Base-by-base conservation (phyloP, 441 rosid genomes). In the Populus hybrid region DNA sequence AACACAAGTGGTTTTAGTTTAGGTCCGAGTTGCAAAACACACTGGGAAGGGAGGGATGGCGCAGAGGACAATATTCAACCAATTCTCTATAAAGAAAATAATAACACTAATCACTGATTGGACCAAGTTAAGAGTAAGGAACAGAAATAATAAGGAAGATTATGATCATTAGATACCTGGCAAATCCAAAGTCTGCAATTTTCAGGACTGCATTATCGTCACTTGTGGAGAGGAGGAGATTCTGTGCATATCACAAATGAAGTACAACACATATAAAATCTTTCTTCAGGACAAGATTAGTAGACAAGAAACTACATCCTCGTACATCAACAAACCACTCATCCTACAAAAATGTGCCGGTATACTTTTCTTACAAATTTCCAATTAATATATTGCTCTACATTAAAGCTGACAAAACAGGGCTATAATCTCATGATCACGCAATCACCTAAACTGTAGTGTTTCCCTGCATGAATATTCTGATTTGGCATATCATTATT, bases 141-240 rank as follows among this genome's bases (percentile, higher is more conserved):
- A 45, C 6, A 45, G 56, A 45, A 3, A 45, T 45, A 45, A 12
- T 45, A 14, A 10, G 28, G 65, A 74, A 42, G 63, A 64, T 66
- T 12, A 68, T 28, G 8, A 53, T 18, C 8, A 56, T 65, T 33
- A 78, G 56, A 73, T 89, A 94, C 99, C 99, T 93, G 67, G 99
- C 99, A 88, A 96, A 96, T n/a, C n/a, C n/a, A n/a, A n/a, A n/a
- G n/a, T n/a, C n/a, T n/a, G n/a, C n/a, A n/a, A n/a, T n/a, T n/a
- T 93, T 96, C 83, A 96, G 82, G 79, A 83, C 85, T 75, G 96
- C 90, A 80, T 80, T 86, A 69, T 83, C 78, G 50, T 89, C 93
- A 72, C 80, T 91, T 76, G 89, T 84, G 76, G 93, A 87, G 73
- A 96, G 94, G 78, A 96, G 98, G 83, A 96, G 99, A 87, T 94